These are phyloP conservation scores for Ilex paraguariensis DNA, from an alignment of 305 asterid species.

Conservation along the genomic window DNA sequence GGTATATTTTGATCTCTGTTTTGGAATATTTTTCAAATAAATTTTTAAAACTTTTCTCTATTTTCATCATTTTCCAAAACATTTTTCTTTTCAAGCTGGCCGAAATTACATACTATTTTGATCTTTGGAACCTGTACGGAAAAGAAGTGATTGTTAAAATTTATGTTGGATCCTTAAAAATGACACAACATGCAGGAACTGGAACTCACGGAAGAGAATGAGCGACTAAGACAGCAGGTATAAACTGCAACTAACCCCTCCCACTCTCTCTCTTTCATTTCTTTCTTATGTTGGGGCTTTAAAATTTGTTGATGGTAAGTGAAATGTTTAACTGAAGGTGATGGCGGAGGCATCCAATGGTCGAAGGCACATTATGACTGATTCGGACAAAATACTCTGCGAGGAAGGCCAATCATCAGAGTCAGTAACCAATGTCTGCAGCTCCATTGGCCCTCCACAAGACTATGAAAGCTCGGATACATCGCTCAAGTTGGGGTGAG, in stretches of 20 bases:
- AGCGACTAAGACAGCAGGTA: slow-evolving; percentile 54
- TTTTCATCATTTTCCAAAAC: no score
- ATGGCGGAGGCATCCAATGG: slow-evolving; percentile 25
- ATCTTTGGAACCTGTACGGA: no score
- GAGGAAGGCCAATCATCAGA: slow-evolving; percentile 77
- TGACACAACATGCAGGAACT: slow-evolving; percentile 39
- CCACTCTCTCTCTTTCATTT: no score
- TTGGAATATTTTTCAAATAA: no score
- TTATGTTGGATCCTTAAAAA: background rate
- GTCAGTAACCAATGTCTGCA: slow-evolving; percentile 48
- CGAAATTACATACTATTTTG: no score
- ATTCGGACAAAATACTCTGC: slow-evolving; percentile 31
- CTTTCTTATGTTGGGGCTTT: no score
- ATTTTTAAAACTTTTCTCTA: no score
- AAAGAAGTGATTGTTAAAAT: background rate
- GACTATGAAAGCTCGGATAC: slow-evolving; percentile 65
- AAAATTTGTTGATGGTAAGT: no score
- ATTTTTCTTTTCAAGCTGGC: no score
- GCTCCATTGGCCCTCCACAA: slow-evolving; percentile 47
- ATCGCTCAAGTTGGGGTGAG: slow-evolving; percentile 73
- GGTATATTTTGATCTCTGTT: no score
- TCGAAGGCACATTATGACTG: slow-evolving; percentile 20
- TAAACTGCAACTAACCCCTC: background rate
- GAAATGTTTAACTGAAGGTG: slow-evolving; percentile 30
- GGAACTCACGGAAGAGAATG: slow-evolving; percentile 69